A percentile compares a stretch with the other conserved stretches of the same genome.
Evolutionary conservation across 2,329 filamentous ascomycete genomes (phyloP).

Genomic region (Juglanconis juglandina): DNA sequence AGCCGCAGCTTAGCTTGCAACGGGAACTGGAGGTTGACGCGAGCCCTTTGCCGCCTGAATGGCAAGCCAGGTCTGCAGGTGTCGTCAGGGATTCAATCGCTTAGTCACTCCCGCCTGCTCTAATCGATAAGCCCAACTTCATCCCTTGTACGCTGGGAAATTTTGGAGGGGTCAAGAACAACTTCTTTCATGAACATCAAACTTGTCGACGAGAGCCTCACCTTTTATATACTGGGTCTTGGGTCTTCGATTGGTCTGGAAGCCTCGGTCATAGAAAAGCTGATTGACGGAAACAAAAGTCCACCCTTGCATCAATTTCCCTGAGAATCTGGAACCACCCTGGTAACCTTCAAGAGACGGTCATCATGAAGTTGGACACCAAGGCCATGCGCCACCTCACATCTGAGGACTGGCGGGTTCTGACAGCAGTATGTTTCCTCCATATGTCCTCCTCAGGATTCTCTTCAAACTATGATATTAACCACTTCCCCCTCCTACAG

Average conservation of each 20-base stretch:
- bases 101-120: conserved; percentile 12
- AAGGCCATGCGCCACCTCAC: conserved; percentile 90
- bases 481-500: conserved; percentile 47
- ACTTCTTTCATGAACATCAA: neutral
- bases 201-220: neutral
- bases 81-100: neutral
- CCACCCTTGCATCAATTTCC: neutral
- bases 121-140: conserved; percentile 18
- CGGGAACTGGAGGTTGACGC: conserved; percentile 25
- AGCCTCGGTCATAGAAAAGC: neutral
- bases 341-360: neutral
- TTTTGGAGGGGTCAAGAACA: conserved; percentile 10
- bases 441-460: conserved; percentile 18
- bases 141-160: conserved; percentile 9
- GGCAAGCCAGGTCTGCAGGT: conserved; percentile 14
- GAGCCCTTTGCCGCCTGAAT: conserved; percentile 35
- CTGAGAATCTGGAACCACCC: neutral
- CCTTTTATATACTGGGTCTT: too few species aligned
- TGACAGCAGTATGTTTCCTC: conserved; percentile 69
- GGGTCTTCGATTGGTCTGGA: neutral
- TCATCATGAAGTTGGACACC: conserved; percentile 87
- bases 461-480: conserved; percentile 24
- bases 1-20: conserved; percentile 19
- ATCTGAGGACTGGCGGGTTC: conserved; percentile 89
- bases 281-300: neutral